Conservation (phyloP, 129 eudicot species). For the Artemisia argyi region DNA sequence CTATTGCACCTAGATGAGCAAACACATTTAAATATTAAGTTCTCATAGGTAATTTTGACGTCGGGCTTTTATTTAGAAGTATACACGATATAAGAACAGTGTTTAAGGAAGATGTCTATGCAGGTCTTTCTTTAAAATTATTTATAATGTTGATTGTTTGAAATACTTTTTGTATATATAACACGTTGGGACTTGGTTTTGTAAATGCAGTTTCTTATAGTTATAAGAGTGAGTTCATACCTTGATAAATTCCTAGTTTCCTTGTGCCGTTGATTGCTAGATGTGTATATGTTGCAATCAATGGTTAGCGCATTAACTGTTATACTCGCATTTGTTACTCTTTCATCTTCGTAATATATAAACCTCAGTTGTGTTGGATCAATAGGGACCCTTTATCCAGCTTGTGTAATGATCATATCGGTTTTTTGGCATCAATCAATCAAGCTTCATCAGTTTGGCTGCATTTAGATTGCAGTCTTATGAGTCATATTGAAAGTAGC, state of each 20-base stretch:
- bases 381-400: no score
- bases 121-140: background rate
- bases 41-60: conserved; percentile 6
- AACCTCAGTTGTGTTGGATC: no score
- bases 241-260: background rate
- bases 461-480: no score
- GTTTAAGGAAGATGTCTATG: conserved; percentile 12
- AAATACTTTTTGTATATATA: background rate
- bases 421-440: no score
- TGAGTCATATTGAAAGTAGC: no score
- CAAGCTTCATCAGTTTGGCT: no score
- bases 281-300: background rate
- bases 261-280: background rate
- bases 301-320: background rate
- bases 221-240: background rate
- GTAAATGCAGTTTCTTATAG: background rate
- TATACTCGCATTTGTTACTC: no score
- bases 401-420: no score
- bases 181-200: conserved; percentile 1
- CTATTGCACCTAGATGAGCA: conserved; percentile 67
- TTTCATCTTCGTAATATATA: no score
- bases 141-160: conserved; percentile 6
- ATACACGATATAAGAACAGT: background rate
- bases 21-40: background rate
- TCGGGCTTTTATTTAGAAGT: background rate